Conservation (phyloP, 345 rosid species). For the Citrus cavaleriei region DNA sequence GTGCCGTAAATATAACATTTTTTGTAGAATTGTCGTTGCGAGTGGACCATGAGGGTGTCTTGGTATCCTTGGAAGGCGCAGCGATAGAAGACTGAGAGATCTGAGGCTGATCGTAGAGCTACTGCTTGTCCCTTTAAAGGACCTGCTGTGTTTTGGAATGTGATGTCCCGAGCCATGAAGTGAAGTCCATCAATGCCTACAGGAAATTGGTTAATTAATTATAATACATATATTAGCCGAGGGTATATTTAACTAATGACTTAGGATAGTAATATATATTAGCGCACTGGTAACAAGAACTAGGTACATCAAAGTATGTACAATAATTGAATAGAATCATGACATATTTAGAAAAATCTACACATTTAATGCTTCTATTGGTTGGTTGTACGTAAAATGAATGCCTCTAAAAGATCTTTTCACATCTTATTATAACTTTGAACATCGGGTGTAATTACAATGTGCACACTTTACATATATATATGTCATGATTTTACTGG, state of each 20-base stretch:
- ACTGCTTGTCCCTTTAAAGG: conserved; percentile 78
- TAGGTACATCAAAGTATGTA: too few species aligned
- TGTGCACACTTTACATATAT: too few species aligned
- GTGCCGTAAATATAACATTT: conserved; percentile 83
- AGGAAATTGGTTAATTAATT: not conserved
- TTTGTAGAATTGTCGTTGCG: conserved; percentile 79
- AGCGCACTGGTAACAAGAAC: too few species aligned
- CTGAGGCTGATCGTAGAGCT: conserved; percentile 79
- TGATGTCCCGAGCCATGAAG: conserved; percentile 74
- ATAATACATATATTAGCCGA: not conserved
- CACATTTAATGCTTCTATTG: too few species aligned
- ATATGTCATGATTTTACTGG: too few species aligned
- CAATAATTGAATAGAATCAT: too few species aligned
- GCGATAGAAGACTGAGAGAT: conserved; percentile 77
- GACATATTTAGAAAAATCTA: too few species aligned
- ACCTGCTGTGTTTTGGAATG: conserved; percentile 73
- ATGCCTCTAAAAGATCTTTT: too few species aligned
- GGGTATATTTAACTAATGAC: not conserved
- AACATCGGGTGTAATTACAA: too few species aligned
- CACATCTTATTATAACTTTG: too few species aligned
- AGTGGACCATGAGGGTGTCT: conserved; percentile 78
- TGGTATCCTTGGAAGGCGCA: conserved; percentile 77
- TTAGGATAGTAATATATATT: not conserved
- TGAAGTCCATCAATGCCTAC: conserved; percentile 68
- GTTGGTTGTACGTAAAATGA: too few species aligned